phyloP scores from a whole-genome alignment of 148 eudicot genomes.

The Vaccinium corymbosum region DNA sequence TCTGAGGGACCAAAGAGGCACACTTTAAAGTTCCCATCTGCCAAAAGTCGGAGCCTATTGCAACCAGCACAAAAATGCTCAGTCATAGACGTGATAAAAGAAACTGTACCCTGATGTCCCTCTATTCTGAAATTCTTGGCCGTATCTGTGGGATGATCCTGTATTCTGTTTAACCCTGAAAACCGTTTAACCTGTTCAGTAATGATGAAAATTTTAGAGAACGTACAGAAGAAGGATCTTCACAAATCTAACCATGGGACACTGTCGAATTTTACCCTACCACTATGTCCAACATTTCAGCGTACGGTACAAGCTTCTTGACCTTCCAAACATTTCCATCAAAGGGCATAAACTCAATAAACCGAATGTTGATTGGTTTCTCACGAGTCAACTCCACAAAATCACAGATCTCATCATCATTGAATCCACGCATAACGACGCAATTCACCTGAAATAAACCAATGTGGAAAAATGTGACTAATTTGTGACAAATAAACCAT shows the following conservation, averaged over 20 bases:
- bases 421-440: slow-evolving; percentile 95
- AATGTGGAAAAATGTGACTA: background rate
- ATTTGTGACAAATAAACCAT: background rate
- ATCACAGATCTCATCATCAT: slow-evolving; percentile 94
- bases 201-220: slow-evolving; percentile 16
- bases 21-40: slow-evolving; percentile 96
- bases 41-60: slow-evolving; percentile 84
- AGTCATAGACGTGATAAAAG: slow-evolving; percentile 96
- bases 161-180: slow-evolving; percentile 54
- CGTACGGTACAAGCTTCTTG: slow-evolving; percentile 82
- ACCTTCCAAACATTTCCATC: slow-evolving; percentile 98
- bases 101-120: slow-evolving; percentile 84
- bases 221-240: background rate
- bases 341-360: slow-evolving; percentile 98
- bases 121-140: slow-evolving; percentile 89
- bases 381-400: slow-evolving; percentile 87
- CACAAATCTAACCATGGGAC: background rate
- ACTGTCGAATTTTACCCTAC: slow-evolving; percentile 47
- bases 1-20: slow-evolving; percentile 96
- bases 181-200: slow-evolving; percentile 50
- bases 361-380: slow-evolving; percentile 69
- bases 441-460: slow-evolving; percentile 64
- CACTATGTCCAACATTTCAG: slow-evolving; percentile 82
- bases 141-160: slow-evolving; percentile 75
- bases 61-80: slow-evolving; percentile 96